These are phyloP conservation scores for Tanacetum coccineum DNA, from an alignment of 129 eudicot genomes.

Conservation along the genomic window DNA sequence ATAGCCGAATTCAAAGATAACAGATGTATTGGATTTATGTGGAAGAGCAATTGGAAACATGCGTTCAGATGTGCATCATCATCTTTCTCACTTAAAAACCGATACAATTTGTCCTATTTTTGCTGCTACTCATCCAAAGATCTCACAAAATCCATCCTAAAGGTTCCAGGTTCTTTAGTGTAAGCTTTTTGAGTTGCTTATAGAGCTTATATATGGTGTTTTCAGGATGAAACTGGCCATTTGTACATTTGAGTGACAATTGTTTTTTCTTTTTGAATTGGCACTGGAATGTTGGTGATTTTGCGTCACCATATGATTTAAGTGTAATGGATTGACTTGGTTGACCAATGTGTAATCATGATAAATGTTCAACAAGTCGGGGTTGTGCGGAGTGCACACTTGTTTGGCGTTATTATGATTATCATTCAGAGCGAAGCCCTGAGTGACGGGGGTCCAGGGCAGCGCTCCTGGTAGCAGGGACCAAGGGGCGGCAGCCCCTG, in stretches of 20 bases:
- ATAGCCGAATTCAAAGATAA: slow-evolving; percentile 62
- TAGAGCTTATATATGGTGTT: neutral
- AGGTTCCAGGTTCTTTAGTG: neutral
- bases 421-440: no score
- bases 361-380: no score
- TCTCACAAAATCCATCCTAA: neutral
- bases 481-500: no score
- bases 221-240: neutral
- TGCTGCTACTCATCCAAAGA: slow-evolving; percentile 5
- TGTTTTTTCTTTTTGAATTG: neutral
- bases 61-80: slow-evolving; percentile 68
- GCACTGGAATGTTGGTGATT: no score
- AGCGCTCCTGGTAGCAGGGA: no score
- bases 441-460: no score
- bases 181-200: neutral
- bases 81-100: slow-evolving; percentile 46
- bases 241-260: neutral
- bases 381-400: no score
- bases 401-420: no score
- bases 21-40: slow-evolving; percentile 49
- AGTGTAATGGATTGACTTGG: no score
- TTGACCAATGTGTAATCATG: no score
- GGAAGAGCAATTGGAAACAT: slow-evolving; percentile 16
- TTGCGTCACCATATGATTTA: no score
- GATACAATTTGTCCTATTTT: neutral